Evolutionary conservation across 2,329 filamentous ascomycete genomes (phyloP).

Genomic region (Botrytis squamosa): DNA sequence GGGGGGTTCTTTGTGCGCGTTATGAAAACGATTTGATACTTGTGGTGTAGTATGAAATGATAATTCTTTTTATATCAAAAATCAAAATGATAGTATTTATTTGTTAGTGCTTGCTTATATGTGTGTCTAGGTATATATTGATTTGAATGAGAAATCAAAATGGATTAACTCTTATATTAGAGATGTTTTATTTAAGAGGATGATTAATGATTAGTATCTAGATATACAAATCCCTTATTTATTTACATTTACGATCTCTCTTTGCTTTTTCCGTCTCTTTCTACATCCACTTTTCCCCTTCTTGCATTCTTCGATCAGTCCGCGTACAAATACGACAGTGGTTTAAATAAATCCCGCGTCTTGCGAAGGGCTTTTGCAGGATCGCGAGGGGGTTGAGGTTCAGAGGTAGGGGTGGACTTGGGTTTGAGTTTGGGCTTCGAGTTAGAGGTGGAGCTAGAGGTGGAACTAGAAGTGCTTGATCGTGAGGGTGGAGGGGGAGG

Average conservation of each 20-base stretch:
- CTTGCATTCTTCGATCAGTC: background rate
- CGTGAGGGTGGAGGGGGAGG: too few relatives aligned
- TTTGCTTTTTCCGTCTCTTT: too few relatives aligned
- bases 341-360: background rate
- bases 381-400: background rate
- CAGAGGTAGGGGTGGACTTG: background rate
- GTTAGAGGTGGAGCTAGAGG: background rate
- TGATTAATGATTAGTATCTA: background rate
- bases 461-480: background rate
- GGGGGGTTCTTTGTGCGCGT: background rate
- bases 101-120: background rate
- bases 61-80: background rate
- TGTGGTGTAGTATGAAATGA: constrained; percentile 14
- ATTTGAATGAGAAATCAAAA: background rate
- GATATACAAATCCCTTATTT: background rate
- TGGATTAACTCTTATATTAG: background rate
- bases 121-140: background rate
- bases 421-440: too few relatives aligned
- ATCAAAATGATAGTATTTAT: background rate
- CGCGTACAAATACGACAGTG: accelerated
- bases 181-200: background rate
- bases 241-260: background rate
- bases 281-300: too few relatives aligned
- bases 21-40: background rate
- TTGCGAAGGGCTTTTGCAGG: background rate